Percentiles rank a stretch among this genome's conserved stretches.
These are phyloP conservation scores for Magnaporthales sp. DNA, from an alignment of 2,329 filamentous ascomycete species.

Conservation along the genomic window DNA sequence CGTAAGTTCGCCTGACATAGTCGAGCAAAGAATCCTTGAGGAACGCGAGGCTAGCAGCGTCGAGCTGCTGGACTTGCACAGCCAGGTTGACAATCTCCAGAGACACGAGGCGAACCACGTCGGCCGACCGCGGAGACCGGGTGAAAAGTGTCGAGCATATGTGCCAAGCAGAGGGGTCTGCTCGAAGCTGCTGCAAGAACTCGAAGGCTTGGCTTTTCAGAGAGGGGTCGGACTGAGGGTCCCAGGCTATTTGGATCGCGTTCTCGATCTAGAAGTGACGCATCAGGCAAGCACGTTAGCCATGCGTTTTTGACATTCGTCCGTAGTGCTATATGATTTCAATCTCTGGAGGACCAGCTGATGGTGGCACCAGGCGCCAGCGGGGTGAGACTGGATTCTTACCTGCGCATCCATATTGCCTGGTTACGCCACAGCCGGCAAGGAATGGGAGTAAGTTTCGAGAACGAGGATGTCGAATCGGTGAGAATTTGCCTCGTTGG, in stretches of 20 bases:
- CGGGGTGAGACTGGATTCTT: neutral
- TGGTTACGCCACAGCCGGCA: neutral
- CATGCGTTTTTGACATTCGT: neutral
- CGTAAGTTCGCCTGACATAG: conserved; percentile 73
- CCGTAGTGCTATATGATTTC: neutral
- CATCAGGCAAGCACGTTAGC: conserved; percentile 1
- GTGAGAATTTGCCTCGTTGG: neutral
- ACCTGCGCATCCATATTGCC: conserved; percentile 5
- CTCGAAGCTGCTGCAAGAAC: conserved; percentile 69
- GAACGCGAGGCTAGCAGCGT: conserved; percentile 60
- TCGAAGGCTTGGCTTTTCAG: conserved; percentile 78
- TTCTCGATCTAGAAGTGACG: conserved; percentile 65
- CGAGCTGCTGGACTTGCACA: conserved; percentile 70
- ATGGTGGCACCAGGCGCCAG: neutral
- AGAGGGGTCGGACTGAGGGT: conserved; percentile 64
- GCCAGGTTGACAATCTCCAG: conserved; percentile 92
- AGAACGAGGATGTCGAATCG: neutral
- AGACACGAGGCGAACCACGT: conserved; percentile 80
- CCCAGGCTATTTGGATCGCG: conserved; percentile 90
- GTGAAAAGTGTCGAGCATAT: conserved; percentile 81
- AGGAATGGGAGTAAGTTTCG: neutral
- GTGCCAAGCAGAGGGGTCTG: conserved; percentile 82
- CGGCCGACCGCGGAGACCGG: conserved; percentile 63
- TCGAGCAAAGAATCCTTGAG: conserved; percentile 75
- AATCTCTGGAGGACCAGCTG: neutral